Evolutionary conservation across 1,284 basidiomycete species (phyloP).

Genomic region (Somion occarium): DNA sequence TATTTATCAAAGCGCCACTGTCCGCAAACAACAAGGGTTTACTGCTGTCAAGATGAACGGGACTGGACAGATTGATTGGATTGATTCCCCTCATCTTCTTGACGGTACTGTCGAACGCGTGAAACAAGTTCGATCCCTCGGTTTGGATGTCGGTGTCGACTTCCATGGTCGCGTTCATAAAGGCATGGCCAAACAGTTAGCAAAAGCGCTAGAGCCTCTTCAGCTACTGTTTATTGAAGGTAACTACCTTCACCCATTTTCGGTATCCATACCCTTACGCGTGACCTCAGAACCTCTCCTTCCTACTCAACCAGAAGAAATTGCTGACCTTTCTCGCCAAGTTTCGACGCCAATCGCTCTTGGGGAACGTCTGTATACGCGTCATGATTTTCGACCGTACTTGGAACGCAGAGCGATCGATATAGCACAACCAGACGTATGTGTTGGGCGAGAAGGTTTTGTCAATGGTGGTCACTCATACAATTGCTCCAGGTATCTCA

Average conservation of each 20-base stretch:
- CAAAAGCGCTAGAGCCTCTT: conserved; percentile 59
- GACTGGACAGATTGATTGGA: conserved; percentile 39
- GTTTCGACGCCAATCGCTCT: conserved; percentile 68
- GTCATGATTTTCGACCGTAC: conserved; percentile 69
- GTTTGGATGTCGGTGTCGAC: conserved; percentile 62
- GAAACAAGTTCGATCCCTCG: conserved; percentile 57
- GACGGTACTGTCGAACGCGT: conserved; percentile 59
- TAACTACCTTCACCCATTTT: background rate
- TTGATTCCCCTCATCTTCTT: conserved; percentile 47
- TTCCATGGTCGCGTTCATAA: conserved; percentile 69
- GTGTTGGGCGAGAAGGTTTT: conserved; percentile 11
- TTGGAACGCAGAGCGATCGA: conserved; percentile 66
- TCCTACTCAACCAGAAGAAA: conserved; percentile 64
- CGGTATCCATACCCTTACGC: background rate
- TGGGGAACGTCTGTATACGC: conserved; percentile 68
- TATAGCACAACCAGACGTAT: conserved; percentile 72
- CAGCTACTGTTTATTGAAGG: conserved; percentile 73
- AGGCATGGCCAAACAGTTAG: conserved; percentile 76
- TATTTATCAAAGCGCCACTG: conserved; percentile 56
- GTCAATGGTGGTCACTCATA: background rate
- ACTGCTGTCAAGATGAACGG: conserved; percentile 79
- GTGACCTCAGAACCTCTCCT: conserved; percentile 53
- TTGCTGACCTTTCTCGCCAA: conserved; percentile 56
- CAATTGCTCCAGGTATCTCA: conserved; percentile 44
- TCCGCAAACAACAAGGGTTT: conserved; percentile 67